These are phyloP conservation scores for Stemphylium lycopersici DNA, from an alignment of 2,329 filamentous ascomycete genomes.

Conservation along the genomic window DNA sequence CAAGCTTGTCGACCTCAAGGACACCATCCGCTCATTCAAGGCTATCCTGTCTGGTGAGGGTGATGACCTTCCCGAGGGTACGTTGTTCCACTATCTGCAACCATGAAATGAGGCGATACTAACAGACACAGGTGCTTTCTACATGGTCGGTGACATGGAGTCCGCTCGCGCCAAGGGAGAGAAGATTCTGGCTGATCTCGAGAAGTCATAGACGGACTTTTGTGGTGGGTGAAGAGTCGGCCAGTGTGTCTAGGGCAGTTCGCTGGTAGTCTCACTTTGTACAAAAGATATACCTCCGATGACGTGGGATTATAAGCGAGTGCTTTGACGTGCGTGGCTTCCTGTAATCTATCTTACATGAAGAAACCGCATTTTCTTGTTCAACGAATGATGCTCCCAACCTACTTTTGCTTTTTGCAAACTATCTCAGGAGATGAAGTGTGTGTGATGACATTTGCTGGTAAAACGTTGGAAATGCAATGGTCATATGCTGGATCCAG, in stretches of 20 bases:
- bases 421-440: too few species aligned
- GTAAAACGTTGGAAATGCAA: too few species aligned
- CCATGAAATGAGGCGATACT: constrained; percentile 11
- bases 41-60: constrained; percentile 92
- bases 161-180: constrained; percentile 95
- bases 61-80: constrained; percentile 93
- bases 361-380: constrained; percentile 43
- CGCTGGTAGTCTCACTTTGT: constrained; percentile 46
- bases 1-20: constrained; percentile 96
- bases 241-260: constrained; percentile 40
- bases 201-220: constrained; percentile 53
- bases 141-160: constrained; percentile 98
- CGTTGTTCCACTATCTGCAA: constrained; percentile 36
- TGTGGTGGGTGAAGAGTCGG: constrained; percentile 43
- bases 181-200: constrained; percentile 98
- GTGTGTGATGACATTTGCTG: too few species aligned
- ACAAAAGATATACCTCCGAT: constrained; percentile 46
- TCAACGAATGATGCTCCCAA: constrained; percentile 10
- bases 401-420: neutral
- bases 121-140: constrained; percentile 68
- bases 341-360: constrained; percentile 50
- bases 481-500: too few species aligned
- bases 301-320: constrained; percentile 43
- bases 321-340: constrained; percentile 46
- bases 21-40: constrained; percentile 98